Evolutionary conservation across 371 early-diverging fungal species (phyloP).

Genomic region (Coemansia sp.): DNA sequence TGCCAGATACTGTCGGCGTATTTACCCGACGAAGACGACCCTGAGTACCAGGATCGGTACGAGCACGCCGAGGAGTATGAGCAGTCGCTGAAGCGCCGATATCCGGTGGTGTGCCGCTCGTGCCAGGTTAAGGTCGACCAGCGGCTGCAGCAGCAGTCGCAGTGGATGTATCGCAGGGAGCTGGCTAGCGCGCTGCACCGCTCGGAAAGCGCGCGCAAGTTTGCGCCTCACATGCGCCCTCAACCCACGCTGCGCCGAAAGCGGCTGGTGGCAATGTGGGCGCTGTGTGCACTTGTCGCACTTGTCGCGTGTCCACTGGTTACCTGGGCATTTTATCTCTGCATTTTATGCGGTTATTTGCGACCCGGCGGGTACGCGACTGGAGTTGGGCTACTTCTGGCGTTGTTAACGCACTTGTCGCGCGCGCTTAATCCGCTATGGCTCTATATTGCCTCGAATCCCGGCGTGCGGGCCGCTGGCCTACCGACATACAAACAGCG

Average conservation of each 20-base stretch:
- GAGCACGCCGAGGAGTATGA: constrained; percentile 31
- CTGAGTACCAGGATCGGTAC: constrained; percentile 19
- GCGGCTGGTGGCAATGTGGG: constrained; percentile 22
- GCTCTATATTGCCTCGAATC: constrained; percentile 27
- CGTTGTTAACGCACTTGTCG: constrained; percentile 15
- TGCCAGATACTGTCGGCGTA: constrained; percentile 34
- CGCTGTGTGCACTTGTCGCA: constrained; percentile 10
- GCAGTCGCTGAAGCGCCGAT: constrained; percentile 20
- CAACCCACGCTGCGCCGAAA: constrained; percentile 29
- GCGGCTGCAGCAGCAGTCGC: constrained; percentile 33
- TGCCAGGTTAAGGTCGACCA: constrained; percentile 39
- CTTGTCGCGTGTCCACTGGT: constrained; percentile 12
- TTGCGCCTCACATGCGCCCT: constrained; percentile 17
- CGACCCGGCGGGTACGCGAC: background rate
- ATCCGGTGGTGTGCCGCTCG: constrained; percentile 35
- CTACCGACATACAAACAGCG: constrained; percentile 30
- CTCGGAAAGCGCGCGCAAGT: constrained; percentile 21
- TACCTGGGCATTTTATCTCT: constrained; percentile 8
- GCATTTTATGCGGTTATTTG: background rate
- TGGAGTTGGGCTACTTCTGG: constrained; percentile 11
- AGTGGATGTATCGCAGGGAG: constrained; percentile 32
- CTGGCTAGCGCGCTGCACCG: constrained; percentile 30
- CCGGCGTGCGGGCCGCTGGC: constrained; percentile 30
- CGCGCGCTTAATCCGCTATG: constrained; percentile 39
- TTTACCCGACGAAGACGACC: constrained; percentile 39